These are phyloP conservation scores for Tolypocladium capitatum DNA, from an alignment of 2,329 filamentous ascomycete species.

Conservation along the genomic window DNA sequence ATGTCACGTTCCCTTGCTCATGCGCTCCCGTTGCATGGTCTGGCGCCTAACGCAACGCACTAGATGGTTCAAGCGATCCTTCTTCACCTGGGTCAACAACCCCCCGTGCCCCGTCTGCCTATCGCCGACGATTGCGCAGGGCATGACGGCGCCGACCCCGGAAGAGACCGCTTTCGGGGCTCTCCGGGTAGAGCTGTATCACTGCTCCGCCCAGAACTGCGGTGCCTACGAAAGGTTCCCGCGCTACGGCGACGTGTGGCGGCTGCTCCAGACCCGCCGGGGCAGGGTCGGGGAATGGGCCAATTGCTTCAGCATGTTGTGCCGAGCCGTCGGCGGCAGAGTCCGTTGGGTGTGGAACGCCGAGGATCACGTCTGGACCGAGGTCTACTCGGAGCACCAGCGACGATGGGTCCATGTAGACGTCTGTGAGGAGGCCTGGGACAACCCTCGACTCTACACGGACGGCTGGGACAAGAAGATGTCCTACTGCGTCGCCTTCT, in stretches of 20 bases:
- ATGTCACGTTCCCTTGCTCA: slow-evolving; percentile 18
- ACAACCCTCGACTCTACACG: slow-evolving; percentile 81
- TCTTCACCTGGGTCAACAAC: slow-evolving; percentile 96
- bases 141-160: slow-evolving; percentile 70
- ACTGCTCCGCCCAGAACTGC: slow-evolving; percentile 66
- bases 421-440: slow-evolving; percentile 87
- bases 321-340: slow-evolving; percentile 76
- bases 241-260: slow-evolving; percentile 90
- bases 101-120: slow-evolving; percentile 72
- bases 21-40: background rate
- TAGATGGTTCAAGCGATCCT: slow-evolving; percentile 82
- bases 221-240: slow-evolving; percentile 78
- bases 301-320: slow-evolving; percentile 98
- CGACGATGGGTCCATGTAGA: slow-evolving; percentile 96
- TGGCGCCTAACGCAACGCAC: slow-evolving; percentile 8
- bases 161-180: slow-evolving; percentile 86
- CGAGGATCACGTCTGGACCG: slow-evolving; percentile 96
- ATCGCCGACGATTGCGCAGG: slow-evolving; percentile 69
- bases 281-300: slow-evolving; percentile 93
- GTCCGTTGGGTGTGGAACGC: slow-evolving; percentile 98
- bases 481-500: slow-evolving; percentile 94
- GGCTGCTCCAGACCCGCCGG: slow-evolving; percentile 70
- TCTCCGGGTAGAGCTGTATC: slow-evolving; percentile 76
- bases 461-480: slow-evolving; percentile 96
- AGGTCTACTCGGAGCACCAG: slow-evolving; percentile 89